Base-by-base conservation (phyloP, 169 alveolate genomes). In the Babesia bigemina region DNA sequence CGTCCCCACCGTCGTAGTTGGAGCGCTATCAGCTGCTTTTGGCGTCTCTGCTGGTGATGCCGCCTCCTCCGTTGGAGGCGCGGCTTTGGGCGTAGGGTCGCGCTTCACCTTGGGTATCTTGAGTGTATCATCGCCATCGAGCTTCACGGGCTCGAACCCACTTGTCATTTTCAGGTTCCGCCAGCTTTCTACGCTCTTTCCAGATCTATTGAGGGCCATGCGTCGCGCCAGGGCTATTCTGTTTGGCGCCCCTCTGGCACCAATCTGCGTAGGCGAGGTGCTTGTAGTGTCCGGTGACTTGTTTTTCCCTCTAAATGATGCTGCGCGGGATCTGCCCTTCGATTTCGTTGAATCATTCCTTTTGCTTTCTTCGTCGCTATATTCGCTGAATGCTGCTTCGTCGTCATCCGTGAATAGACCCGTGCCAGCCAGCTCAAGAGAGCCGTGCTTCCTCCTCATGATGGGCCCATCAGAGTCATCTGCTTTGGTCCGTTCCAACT, bases 41-140 rank as follows among this genome's bases (percentile, higher is more conserved):
- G 39, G 39, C 39, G 39, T 33, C 39, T 33, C 39, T 33, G 6
- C 6, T 6, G 10, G 2, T 6, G 39, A 33, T 6, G 39, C 10
- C 39, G 39, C 6, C 6, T 33, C 39, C 39, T 33, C 39, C 39
- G 39, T 33, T 33, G 39, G 2, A 33, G 39, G 39, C 50, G 50
- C 17, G 14, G 50, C 50, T 7, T 50, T 24, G 28, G 24, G 24
- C n/a, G 50, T 45, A 0, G 60, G 8, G 11, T 63, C 60, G 11
- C 28, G 12, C 61, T 63, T 67, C 42, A 63, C 66, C 45, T 67
- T 67, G 22, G 76, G 76, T 11, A 67, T 67, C 65, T 67, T 67
- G 19, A 67, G 16, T 22, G 65, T 12, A 29, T 33, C 50, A 4
- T 29, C 76, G 17, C 36, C 76, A 55, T 67, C 58, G 10, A n/a